Conservation (phyloP, 441 rosid species). For the Raphanus hybrid region DNA sequence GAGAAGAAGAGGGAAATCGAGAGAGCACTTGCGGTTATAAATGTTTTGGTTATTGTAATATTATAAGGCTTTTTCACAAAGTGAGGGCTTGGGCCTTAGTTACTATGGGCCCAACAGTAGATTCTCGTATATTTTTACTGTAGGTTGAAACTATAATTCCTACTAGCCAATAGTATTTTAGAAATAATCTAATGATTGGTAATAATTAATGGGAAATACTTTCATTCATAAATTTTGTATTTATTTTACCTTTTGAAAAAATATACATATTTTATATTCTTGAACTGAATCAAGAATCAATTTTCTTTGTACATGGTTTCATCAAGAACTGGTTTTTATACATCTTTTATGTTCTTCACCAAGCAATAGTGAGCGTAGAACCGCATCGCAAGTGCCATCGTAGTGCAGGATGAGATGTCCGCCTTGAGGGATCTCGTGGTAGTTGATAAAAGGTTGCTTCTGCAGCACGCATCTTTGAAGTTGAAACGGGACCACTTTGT, state of each 20-base stretch:
- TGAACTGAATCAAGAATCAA: background rate
- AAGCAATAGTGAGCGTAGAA: constrained; percentile 48
- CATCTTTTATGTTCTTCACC: constrained; percentile 51
- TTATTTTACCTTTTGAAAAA: too few species aligned
- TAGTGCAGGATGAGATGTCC: constrained; percentile 69
- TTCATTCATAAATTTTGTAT: too few species aligned
- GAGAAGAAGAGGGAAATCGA: constrained; percentile 11
- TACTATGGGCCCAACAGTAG: background rate
- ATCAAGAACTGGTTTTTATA: constrained; percentile 37
- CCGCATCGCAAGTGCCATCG: constrained; percentile 52
- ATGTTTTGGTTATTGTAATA: background rate
- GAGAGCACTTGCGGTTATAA: too few species aligned
- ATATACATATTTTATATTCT: too few species aligned
- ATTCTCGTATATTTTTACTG: background rate
- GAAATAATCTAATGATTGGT: too few species aligned
- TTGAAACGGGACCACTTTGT: constrained; percentile 66
- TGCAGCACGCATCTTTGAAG: constrained; percentile 53
- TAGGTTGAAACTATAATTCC: too few species aligned
- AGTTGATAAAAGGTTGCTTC: constrained; percentile 56
- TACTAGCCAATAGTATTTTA: too few species aligned
- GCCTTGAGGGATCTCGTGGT: constrained; percentile 64
- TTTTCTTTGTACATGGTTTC: background rate
- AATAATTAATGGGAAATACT: too few species aligned
- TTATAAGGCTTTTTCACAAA: background rate
- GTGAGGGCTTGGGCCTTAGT: background rate